phyloP scores from a whole-genome alignment of 2,329 filamentous ascomycete species.

The Diplodia corticola region DNA sequence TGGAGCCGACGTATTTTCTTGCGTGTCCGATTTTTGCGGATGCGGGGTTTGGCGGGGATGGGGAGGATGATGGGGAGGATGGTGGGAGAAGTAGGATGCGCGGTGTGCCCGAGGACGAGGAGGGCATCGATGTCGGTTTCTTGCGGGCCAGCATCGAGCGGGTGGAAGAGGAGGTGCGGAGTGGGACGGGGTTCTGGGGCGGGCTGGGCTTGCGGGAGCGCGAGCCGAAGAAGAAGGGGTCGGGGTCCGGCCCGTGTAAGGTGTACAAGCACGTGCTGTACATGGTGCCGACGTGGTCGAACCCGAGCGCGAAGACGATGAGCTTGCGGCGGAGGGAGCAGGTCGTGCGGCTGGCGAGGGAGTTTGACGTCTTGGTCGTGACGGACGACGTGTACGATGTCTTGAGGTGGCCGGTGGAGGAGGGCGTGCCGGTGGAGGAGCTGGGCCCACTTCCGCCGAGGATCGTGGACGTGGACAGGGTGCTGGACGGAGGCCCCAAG shows the following conservation, averaged over 20 bases:
- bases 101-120: conserved; percentile 73
- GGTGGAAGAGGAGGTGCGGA: conserved; percentile 48
- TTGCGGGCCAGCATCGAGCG: conserved; percentile 54
- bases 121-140: conserved; percentile 70
- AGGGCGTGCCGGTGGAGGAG: conserved; percentile 29
- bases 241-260: conserved; percentile 54
- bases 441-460: conserved; percentile 24
- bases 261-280: conserved; percentile 88
- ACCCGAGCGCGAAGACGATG: conserved; percentile 85
- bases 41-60: conserved; percentile 53
- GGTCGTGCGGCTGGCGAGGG: conserved; percentile 72
- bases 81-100: conserved; percentile 54
- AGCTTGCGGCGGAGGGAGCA: conserved; percentile 63
- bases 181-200: conserved; percentile 35
- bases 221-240: conserved; percentile 47
- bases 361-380: conserved; percentile 76
- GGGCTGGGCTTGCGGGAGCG: conserved; percentile 27
- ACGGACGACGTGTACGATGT: conserved; percentile 94
- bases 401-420: conserved; percentile 68
- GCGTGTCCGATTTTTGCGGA: conserved; percentile 82
- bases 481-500: conserved; percentile 59
- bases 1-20: conserved; percentile 79
- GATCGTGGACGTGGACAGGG: conserved; percentile 66
- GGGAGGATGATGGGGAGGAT: not conserved
- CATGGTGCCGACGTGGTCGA: conserved; percentile 82